These are phyloP conservation scores for Apiotrichum laibachii DNA, from an alignment of 1,284 basidiomycete genomes.

Conservation along the genomic window DNA sequence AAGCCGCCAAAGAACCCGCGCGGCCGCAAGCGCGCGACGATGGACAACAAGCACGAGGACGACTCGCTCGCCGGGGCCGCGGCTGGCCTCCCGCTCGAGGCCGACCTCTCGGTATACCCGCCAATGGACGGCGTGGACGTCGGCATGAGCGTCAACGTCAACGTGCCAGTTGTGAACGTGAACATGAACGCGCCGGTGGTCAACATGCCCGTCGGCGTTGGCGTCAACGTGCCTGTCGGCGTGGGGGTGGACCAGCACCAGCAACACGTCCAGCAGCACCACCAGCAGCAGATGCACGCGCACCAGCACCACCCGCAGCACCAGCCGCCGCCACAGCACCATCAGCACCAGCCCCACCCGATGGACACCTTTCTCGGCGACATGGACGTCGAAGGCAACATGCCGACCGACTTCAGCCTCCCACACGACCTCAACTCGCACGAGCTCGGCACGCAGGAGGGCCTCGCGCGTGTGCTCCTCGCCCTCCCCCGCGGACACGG, in stretches of 20 bases:
- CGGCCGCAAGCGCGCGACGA: constrained; percentile 9
- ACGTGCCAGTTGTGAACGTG: constrained; percentile 28
- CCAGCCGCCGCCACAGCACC: background rate
- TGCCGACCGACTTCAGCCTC: background rate
- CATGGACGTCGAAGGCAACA: background rate
- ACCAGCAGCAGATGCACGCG: background rate
- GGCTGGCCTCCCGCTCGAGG: background rate
- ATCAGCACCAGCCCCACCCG: too few species aligned
- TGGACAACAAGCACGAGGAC: background rate
- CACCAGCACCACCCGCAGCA: background rate
- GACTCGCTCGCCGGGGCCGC: too few species aligned
- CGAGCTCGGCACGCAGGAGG: constrained; percentile 18
- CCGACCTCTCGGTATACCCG: background rate
- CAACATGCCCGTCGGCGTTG: constrained; percentile 10
- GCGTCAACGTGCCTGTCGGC: constrained; percentile 6
- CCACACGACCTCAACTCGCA: background rate
- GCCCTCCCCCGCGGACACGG: constrained; percentile 17
- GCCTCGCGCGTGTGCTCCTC: constrained; percentile 24
- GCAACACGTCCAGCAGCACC: too few species aligned
- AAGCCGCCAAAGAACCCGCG: constrained; percentile 31
- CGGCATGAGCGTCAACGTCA: constrained; percentile 71
- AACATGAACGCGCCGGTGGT: constrained; percentile 1
- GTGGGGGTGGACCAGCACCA: too few species aligned
- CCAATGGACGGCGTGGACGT: constrained; percentile 65
- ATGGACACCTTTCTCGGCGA: background rate